phyloP scores from a whole-genome alignment of 768 basidiomycete species.

The Coprinellus aureogranulatus region DNA sequence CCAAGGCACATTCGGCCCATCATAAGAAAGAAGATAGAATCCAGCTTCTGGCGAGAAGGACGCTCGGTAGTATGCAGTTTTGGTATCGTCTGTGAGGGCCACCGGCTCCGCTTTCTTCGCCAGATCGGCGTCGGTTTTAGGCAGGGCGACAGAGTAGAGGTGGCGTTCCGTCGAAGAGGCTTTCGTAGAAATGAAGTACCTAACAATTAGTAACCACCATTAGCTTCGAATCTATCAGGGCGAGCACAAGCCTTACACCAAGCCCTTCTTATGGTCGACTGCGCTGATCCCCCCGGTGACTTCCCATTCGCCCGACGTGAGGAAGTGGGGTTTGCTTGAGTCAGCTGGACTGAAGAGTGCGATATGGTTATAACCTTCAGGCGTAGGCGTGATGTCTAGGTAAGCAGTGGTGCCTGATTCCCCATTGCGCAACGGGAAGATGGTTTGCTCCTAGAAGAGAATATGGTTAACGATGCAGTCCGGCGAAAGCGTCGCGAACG shows the following conservation, averaged over 20 bases:
- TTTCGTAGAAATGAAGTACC: constrained; percentile 86
- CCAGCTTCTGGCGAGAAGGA: constrained; percentile 84
- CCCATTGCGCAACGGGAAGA: constrained; percentile 46
- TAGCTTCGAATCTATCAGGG: too few species aligned
- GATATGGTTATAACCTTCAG: constrained; percentile 86
- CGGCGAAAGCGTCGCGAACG: constrained; percentile 24
- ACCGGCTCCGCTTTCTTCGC: constrained; percentile 39
- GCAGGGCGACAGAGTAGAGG: constrained; percentile 77
- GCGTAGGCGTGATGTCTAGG: constrained; percentile 82
- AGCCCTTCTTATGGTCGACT: constrained; percentile 62
- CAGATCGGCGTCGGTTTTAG: constrained; percentile 22
- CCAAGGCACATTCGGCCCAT: constrained; percentile 83
- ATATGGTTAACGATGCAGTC: neutral
- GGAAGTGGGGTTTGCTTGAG: constrained; percentile 67
- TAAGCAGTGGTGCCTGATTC: constrained; percentile 59
- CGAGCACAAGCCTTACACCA: constrained; percentile 57
- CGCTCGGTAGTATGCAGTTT: constrained; percentile 59
- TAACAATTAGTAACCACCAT: constrained; percentile 30
- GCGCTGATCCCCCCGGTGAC: constrained; percentile 72
- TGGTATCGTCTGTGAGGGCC: constrained; percentile 51
- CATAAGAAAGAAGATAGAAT: constrained; percentile 78
- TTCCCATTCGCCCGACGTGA: constrained; percentile 90
- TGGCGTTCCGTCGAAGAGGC: constrained; percentile 82
- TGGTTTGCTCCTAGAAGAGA: constrained; percentile 52
- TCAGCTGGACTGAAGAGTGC: constrained; percentile 84